Conservation (phyloP, 495 filamentous ascomycete species). For the Ramalina peruviana region DNA sequence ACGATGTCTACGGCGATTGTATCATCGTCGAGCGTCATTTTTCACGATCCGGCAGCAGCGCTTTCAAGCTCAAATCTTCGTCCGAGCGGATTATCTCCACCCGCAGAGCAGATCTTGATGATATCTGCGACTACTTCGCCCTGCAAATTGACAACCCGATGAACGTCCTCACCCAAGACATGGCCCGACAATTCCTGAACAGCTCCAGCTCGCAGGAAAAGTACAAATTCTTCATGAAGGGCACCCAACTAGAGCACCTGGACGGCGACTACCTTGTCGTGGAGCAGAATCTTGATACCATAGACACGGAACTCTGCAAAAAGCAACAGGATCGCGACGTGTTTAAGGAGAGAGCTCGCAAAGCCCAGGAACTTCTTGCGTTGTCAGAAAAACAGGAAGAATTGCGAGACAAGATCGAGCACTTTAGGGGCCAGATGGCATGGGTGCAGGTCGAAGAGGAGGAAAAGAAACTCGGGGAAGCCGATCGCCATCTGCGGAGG, state of each 20-base stretch:
- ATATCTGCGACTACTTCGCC: slow-evolving; percentile 82
- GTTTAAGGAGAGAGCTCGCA: slow-evolving; percentile 31
- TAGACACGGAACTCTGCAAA: slow-evolving; percentile 42
- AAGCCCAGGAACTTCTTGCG: slow-evolving; percentile 38
- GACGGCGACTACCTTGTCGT: slow-evolving; percentile 83
- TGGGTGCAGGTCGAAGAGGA: slow-evolving; percentile 59
- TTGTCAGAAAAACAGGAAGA: slow-evolving; percentile 42
- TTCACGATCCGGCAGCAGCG: slow-evolving; percentile 55
- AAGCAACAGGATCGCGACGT: slow-evolving; percentile 34
- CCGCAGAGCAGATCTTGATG: slow-evolving; percentile 79
- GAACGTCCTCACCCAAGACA: slow-evolving; percentile 94
- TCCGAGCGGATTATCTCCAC: slow-evolving; percentile 59
- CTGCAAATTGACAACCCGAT: slow-evolving; percentile 95
- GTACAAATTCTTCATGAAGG: slow-evolving; percentile 94
- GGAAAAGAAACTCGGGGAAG: slow-evolving; percentile 30
- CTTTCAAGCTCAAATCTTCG: slow-evolving; percentile 74
- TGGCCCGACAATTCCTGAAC: slow-evolving; percentile 85
- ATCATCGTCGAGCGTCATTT: slow-evolving; percentile 90
- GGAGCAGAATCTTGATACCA: slow-evolving; percentile 51
- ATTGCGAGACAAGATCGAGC: slow-evolving; percentile 36
- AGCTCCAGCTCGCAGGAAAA: slow-evolving; percentile 67
- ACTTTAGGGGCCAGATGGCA: slow-evolving; percentile 44
- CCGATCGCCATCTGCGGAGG: slow-evolving; percentile 22
- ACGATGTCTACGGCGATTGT: slow-evolving; percentile 67
- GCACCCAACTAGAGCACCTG: slow-evolving; percentile 82